Evolutionary conservation across 495 filamentous ascomycete genomes (phyloP).

Genomic region (Lentithecium fluviatile): DNA sequence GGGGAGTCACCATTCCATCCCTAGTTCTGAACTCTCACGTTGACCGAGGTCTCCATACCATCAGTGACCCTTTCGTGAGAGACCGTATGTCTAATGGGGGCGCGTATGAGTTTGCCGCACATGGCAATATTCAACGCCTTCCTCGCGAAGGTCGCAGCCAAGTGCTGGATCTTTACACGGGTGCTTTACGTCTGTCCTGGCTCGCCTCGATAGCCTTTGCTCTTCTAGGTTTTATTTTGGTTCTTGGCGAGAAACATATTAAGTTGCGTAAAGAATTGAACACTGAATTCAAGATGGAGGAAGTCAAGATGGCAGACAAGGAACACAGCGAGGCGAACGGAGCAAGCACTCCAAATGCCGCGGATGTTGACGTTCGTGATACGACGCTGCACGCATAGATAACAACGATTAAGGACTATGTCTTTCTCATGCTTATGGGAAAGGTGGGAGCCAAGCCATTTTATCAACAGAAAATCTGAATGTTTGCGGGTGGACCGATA

Average conservation of each 20-base stretch:
- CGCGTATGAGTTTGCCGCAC: conserved; percentile 11
- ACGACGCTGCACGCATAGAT: too few species aligned
- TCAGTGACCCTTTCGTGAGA: not conserved
- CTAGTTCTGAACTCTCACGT: conserved; percentile 52
- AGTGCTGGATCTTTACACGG: conserved; percentile 34
- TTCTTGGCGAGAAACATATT: conserved; percentile 37
- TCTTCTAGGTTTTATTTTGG: conserved; percentile 27
- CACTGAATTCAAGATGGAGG: conserved; percentile 41
- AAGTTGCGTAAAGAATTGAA: conserved; percentile 38
- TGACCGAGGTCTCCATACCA: not conserved
- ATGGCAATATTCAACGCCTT: not conserved
- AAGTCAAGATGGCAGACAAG: too few species aligned
- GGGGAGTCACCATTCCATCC: conserved; percentile 53
- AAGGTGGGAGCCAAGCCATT: too few species aligned
- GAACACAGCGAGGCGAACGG: too few species aligned
- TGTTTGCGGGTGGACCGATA: too few species aligned
- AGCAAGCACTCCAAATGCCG: too few species aligned
- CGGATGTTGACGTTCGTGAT: too few species aligned
- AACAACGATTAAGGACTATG: too few species aligned
- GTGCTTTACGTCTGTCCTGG: conserved; percentile 33
- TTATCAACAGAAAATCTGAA: too few species aligned
- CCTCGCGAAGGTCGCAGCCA: not conserved
- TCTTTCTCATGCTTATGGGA: too few species aligned
- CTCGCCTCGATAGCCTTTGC: conserved; percentile 33
- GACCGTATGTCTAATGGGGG: not conserved